A percentile compares a stretch with the other conserved stretches of the same genome.
phyloP scores from a whole-genome alignment of 345 rosid species.

The Kernera saxatilis region DNA sequence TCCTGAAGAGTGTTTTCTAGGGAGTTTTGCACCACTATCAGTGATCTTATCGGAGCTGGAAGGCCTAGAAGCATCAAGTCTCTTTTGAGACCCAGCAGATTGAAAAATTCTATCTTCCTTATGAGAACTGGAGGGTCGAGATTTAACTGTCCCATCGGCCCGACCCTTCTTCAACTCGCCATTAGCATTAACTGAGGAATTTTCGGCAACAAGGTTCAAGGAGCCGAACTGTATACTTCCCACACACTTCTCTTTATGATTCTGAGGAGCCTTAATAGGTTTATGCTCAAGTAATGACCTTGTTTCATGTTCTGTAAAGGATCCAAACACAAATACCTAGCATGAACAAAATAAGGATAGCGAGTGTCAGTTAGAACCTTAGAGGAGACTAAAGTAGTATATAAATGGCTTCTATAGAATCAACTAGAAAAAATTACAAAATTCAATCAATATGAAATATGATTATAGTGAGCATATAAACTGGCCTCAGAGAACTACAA shows the following conservation, averaged over 20 bases:
- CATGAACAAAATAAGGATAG: neutral
- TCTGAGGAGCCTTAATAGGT: constrained; percentile 32
- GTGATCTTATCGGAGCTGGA: constrained; percentile 11
- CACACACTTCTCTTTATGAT: constrained; percentile 34
- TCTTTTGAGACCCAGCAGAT: neutral
- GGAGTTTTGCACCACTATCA: constrained; percentile 19
- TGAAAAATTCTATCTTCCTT: constrained; percentile 26
- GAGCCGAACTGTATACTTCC: constrained; percentile 57
- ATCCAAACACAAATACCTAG: constrained; percentile 73
- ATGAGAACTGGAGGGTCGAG: constrained; percentile 31
- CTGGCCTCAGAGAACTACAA: neutral
- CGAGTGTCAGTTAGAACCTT: constrained; percentile 6
- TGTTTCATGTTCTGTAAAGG: constrained; percentile 89
- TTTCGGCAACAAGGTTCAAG: constrained; percentile 33
- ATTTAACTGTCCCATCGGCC: constrained; percentile 26
- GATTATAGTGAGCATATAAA: neutral
- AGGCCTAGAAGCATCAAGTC: constrained; percentile 22
- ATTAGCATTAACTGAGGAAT: constrained; percentile 35
- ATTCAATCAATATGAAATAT: neutral
- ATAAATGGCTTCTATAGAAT: neutral
- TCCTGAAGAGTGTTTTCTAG: constrained; percentile 16
- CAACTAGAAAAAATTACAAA: neutral
- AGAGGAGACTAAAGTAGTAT: neutral
- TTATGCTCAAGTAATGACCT: constrained; percentile 44
- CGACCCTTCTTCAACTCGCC: constrained; percentile 34